Evolutionary conservation across 768 basidiomycete species (phyloP), one percentile per base, ranked within the genome.

Genomic region (Leucosporidium creatinivorum): DNA sequence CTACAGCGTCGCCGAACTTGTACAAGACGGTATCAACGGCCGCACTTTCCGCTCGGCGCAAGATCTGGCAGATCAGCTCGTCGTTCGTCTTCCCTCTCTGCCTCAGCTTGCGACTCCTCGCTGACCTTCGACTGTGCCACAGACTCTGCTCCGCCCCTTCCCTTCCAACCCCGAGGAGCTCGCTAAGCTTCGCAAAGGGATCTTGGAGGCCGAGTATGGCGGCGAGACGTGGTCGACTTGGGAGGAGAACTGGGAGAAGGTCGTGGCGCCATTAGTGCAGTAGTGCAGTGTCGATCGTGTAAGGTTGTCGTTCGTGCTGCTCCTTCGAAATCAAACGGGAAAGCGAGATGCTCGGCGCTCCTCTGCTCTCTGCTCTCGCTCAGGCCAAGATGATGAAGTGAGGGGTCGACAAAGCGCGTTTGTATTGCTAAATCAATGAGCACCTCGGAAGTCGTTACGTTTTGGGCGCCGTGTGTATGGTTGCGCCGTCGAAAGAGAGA

Each of bases 1-100:
- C 3, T 1, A 61, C 58, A 94, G 93, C 77, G 81, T 99, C 36
- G 76, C 84, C 57, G 96, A 99, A 78, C 84, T 98, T 12, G 91
- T 99, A 12, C 85, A 85, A 73, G 84, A 91, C 65, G 87, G 87
- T 1, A 80, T 84, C 74, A 98, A 98, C 75, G 96, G 96, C 1
- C 81, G 87, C 19, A 79, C 89, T 5, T 99, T 98, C 78, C 78
- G 81, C 63, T 81, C 83, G 55, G 84, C 88, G 0, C 75, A 79
- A 28, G 84, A 92, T 69, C 80, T 99, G 30, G 86, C 89, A 0
- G 76, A 80, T 50, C 89, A 89, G 71, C 73, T 97, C 17, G 84
- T 86, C 83, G 88, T 87, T 63, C 39, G 82, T 75, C 28, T 10
- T 57, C 58, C 23, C 47, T 60, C 47, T 67, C 55, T 33, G 5